Evolutionary conservation across 2,329 filamentous ascomycete genomes (phyloP).

Genomic region (Hymenoscyphus fraxineus): DNA sequence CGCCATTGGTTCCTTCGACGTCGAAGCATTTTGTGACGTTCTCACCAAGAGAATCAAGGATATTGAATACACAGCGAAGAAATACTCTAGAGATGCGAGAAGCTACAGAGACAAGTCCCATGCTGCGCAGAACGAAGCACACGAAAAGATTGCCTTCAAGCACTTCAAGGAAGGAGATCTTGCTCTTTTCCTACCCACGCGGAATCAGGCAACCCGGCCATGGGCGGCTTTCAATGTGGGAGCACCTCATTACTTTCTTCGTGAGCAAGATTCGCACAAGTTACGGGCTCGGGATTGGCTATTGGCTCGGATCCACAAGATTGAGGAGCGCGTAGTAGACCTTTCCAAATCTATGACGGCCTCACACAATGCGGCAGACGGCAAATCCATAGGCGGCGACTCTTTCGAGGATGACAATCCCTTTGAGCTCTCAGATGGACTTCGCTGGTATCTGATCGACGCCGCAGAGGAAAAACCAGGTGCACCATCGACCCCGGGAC

Average conservation of each 20-base stretch:
- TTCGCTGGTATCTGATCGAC: conserved; percentile 95
- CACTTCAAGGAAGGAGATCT: conserved; percentile 96
- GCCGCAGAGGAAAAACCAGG: conserved; percentile 88
- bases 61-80: conserved; percentile 86
- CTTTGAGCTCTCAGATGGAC: conserved; percentile 89
- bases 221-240: conserved; percentile 99
- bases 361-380: conserved; percentile 35
- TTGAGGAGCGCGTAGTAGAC: conserved; percentile 92
- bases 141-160: conserved; percentile 93
- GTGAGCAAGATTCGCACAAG: conserved; percentile 85
- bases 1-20: conserved; percentile 72
- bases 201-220: conserved; percentile 88
- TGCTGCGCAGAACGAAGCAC: conserved; percentile 73
- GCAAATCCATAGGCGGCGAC: conserved; percentile 42
- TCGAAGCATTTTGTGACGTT: conserved; percentile 79
- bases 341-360: conserved; percentile 67
- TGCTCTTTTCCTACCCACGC: conserved; percentile 87
- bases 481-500: conserved; percentile 85
- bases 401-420: conserved; percentile 87
- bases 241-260: conserved; percentile 93
- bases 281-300: conserved; percentile 87
- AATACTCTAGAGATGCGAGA: conserved; percentile 85
- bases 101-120: conserved; percentile 86
- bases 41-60: conserved; percentile 89
- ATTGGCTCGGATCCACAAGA: conserved; percentile 85